phyloP scores from a whole-genome alignment of 2,329 filamentous ascomycete genomes.

The Microdochium bolleyi region DNA sequence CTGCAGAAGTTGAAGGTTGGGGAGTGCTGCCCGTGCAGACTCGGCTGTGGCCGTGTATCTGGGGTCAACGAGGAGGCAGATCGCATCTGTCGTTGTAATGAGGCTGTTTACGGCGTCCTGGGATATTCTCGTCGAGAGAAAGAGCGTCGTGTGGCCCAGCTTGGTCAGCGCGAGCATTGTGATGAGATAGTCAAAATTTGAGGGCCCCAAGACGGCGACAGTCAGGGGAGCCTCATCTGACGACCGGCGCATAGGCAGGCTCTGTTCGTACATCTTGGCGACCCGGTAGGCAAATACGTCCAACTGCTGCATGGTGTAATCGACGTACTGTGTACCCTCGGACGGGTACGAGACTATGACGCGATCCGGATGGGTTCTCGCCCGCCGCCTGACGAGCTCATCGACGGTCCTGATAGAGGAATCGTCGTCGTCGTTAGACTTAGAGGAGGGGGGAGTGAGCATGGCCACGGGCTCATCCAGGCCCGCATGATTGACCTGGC shows the following conservation, averaged over 20 bases:
- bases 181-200: constrained; percentile 46
- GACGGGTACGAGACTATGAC: constrained; percentile 34
- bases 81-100: constrained; percentile 13
- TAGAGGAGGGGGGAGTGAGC: not conserved
- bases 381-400: constrained; percentile 27
- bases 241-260: constrained; percentile 5
- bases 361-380: constrained; percentile 21
- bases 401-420: constrained; percentile 21
- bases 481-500: not conserved
- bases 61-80: constrained; percentile 15
- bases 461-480: not conserved
- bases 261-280: constrained; percentile 11
- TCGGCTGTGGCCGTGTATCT: constrained; percentile 12
- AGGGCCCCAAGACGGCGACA: constrained; percentile 42
- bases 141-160: constrained; percentile 40
- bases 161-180: constrained; percentile 44
- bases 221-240: constrained; percentile 19
- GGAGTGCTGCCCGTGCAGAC: constrained; percentile 8
- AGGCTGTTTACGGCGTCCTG: constrained; percentile 21
- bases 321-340: constrained; percentile 31
- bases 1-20: constrained; percentile 11
- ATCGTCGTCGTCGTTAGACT: constrained; percentile 2
- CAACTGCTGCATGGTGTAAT: constrained; percentile 36
- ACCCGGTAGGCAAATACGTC: constrained; percentile 27
- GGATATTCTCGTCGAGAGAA: constrained; percentile 25